These are phyloP conservation scores for Fusarium gaditjirri DNA, from an alignment of 2,329 filamentous ascomycete genomes.

Conservation along the genomic window DNA sequence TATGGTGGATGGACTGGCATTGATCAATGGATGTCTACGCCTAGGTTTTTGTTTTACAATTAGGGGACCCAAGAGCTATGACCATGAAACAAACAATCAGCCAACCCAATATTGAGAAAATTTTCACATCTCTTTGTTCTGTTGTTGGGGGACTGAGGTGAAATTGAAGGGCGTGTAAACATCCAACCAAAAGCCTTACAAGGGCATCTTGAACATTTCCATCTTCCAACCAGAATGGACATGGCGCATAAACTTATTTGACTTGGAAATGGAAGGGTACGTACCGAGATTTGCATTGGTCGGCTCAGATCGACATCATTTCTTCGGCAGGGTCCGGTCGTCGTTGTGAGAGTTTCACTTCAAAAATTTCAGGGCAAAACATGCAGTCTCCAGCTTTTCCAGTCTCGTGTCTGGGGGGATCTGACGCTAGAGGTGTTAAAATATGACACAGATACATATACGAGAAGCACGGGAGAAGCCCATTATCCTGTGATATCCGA, in stretches of 20 bases:
- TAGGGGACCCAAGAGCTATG: slow-evolving; percentile 7
- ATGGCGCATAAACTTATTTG: slow-evolving; percentile 18
- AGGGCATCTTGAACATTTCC: slow-evolving; percentile 4
- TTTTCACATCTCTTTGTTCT: neutral
- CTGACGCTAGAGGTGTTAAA: slow-evolving; percentile 8
- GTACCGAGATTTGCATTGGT: slow-evolving; percentile 11
- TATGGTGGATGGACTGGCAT: slow-evolving; percentile 12
- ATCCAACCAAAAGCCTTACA: slow-evolving; percentile 15
- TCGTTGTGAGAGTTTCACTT: slow-evolving; percentile 12
- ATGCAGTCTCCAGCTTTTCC: slow-evolving; percentile 19
- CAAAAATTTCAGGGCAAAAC: neutral
- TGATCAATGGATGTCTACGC: neutral
- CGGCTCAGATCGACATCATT: slow-evolving; percentile 43
- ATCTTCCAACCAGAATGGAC: slow-evolving; percentile 11
- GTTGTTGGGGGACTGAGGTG: slow-evolving; percentile 11
- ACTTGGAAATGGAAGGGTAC: neutral
- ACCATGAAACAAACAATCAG: slow-evolving; percentile 16
- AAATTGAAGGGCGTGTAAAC: slow-evolving; percentile 15
- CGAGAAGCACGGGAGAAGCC: slow-evolving; percentile 3
- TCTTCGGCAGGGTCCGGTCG: slow-evolving; percentile 41
- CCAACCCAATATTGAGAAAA: neutral
- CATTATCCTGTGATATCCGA: slow-evolving; percentile 30
- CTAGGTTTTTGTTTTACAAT: neutral
- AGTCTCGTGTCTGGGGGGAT: slow-evolving; percentile 4
- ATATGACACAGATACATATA: neutral